phyloP scores from a whole-genome alignment of 257 asterid genomes.

The Nicotiana tabacum region DNA sequence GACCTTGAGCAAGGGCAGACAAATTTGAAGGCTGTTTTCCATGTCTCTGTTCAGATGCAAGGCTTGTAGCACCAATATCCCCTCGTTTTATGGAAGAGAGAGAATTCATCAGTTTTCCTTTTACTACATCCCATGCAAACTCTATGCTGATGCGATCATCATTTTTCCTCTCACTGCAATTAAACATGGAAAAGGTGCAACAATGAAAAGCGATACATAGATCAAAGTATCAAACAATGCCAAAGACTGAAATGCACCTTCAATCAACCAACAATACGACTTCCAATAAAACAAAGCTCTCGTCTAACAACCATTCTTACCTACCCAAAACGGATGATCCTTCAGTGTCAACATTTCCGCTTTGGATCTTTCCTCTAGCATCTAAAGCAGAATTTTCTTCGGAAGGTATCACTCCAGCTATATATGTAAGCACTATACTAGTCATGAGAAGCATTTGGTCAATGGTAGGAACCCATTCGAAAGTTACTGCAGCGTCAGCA shows the following conservation, averaged over 20 bases:
- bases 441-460: conserved; percentile 75
- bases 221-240: not conserved
- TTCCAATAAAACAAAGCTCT: conserved; percentile 21
- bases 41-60: conserved; percentile 36
- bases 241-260: not conserved
- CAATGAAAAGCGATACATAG: not conserved
- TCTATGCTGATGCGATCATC: conserved; percentile 39
- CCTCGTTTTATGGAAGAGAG: conserved; percentile 34
- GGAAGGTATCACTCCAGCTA: conserved; percentile 62
- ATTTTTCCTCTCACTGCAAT: conserved; percentile 40
- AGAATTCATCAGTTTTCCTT: conserved; percentile 65
- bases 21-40: conserved; percentile 57
- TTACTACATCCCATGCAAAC: conserved; percentile 79
- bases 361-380: conserved; percentile 27
- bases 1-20: conserved; percentile 72
- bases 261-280: not conserved
- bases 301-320: conserved; percentile 68
- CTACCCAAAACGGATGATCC: conserved; percentile 68
- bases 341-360: conserved; percentile 33
- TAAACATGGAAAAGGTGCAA: not conserved
- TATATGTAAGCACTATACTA: conserved; percentile 61
- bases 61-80: conserved; percentile 28
- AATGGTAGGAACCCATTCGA: conserved; percentile 61
- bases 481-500: conserved; percentile 35
- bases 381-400: not conserved